Evolutionary conservation across 179 eudicot genomes (phyloP), one percentile per base, ranked within the genome.

Genomic region (Actinidia polygama): DNA sequence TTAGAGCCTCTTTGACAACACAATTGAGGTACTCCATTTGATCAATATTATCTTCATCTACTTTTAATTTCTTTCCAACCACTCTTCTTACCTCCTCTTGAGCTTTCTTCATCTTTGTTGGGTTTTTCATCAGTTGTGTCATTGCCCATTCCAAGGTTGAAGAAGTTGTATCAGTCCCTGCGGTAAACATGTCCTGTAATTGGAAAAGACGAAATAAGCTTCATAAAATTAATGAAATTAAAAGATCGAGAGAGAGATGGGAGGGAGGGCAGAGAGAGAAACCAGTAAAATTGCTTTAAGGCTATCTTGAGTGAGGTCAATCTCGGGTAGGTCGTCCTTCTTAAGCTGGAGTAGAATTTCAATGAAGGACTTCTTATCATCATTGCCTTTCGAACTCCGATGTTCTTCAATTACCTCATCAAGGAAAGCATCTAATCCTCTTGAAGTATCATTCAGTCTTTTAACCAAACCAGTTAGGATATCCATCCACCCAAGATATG

Each of bases 71-170:
- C 12, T 57, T 80, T 58, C 66, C 77, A 16, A 24, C 49, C 15
- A 71, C 68, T 36, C 49, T 36, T 71, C 77, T 80, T 46, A 80
- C 67, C 61, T 80, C 83, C 6, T n/a, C 68, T 71, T 80, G 83
- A 1, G 77, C 57, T 68, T 68, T 64, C 40, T 61, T 77, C 69
- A 77, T 77, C 36, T 5, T 44, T 1, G 19, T 77, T 19, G 80
- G 70, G 9, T 77, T 6, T 50, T 23, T 61, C 59, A 78, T 7
- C 7, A 78, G 46, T 5, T 26, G 21, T 4, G 47, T 10, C 78
- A 75, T 75, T 6, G 78, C 64, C 78, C 78, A 75, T 55, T 62
- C 81, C 10, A 63, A 12, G 7, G 70, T 66, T 47, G 72, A 50
- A 12, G 46, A 36, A 24, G 15, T 8, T 11, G 73, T 64, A 47